These are phyloP conservation scores for Barnettozyma hawaiiensis DNA, from an alignment of 1,139 yeast species.

Conservation along the genomic window DNA sequence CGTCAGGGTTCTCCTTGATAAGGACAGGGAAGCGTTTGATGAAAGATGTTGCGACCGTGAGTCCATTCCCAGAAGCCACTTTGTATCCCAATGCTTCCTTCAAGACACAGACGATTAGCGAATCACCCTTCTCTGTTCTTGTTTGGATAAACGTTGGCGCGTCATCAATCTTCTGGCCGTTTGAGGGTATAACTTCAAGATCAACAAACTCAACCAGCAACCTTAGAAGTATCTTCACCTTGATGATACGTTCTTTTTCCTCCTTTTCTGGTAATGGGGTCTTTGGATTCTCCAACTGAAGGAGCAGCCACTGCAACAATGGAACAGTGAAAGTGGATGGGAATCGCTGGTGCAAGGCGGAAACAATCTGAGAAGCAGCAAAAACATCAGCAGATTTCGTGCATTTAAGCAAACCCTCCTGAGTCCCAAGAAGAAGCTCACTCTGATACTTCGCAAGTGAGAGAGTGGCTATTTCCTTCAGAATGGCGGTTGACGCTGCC, in stretches of 20 bases:
- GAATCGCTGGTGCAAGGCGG: conserved; percentile 78
- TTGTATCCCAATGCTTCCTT: conserved; percentile 52
- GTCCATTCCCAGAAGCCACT: conserved; percentile 41
- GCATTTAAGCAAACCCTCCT: conserved; percentile 57
- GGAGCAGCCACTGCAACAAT: conserved; percentile 44
- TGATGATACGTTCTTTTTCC: conserved; percentile 36
- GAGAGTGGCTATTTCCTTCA: conserved; percentile 57
- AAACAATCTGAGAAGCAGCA: conserved; percentile 63
- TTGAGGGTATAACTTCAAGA: conserved; percentile 48
- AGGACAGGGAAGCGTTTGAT: conserved; percentile 43
- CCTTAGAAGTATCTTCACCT: conserved; percentile 47
- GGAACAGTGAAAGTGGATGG: conserved; percentile 45
- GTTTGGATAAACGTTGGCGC: conserved; percentile 37
- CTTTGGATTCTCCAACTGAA: conserved; percentile 39
- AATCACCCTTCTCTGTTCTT: conserved; percentile 30
- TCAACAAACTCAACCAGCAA: conserved; percentile 58
- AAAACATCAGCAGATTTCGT: conserved; percentile 52
- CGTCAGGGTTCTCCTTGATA: conserved; percentile 26
- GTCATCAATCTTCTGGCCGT: conserved; percentile 33
- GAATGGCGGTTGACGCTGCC: conserved; percentile 40
- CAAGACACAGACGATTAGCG: conserved; percentile 44
- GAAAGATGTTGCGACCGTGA: conserved; percentile 44
- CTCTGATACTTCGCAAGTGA: conserved; percentile 72
- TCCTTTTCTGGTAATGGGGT: conserved; percentile 38
- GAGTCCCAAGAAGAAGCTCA: conserved; percentile 59